Evolutionary conservation across 129 eudicot genomes (phyloP), one percentile per base, ranked within the genome.

Genomic region (Scalesia atractyloides): DNA sequence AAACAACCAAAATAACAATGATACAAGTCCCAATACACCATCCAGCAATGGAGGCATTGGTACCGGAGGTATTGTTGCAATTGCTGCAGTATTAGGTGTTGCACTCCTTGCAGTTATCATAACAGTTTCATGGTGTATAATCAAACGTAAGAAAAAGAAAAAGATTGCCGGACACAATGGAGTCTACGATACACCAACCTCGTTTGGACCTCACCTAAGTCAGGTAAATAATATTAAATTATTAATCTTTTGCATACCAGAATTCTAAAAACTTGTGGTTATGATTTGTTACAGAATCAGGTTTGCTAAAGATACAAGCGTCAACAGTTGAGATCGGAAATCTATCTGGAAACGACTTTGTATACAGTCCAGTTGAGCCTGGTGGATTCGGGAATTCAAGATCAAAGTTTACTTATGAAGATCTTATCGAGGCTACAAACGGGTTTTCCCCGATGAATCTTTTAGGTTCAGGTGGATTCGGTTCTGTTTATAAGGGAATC

Each of bases 391-490:
- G 84, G 37, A 80, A 75, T 73, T 86, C 94, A 43, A 86, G 84
- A 71, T 60, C 87, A 34, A 83, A 84, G 80, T 90, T 84, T 59
- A 85, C 76, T 1, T 83, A 84, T 73, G 81, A 80, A 72, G 96
- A 86, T 62, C 86, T 89, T 51, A 72, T 49, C 0, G 81, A 80
- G 74, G 89, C 96, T 33, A 89, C 96, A 30, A 74, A 86, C 65
- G 95, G 92, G 47, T 89, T 92, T 73, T 87, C 98, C 30, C 78
- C 66, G 7, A 74, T 75, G 47, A 87, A 89, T 82, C 83, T 89
- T 44, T 74, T 92, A 59, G 98, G 98, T 33, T 85, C 86, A 75
- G 98, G 98, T 68, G 98, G 98, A 70, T 92, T 92, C 79, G 98
- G 98, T 79, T 80, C 64, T 60, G 98, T 92, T 36, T 87, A 89